Conservation (phyloP, 1,139 yeast genomes). For the Lodderomyces elongisporus region DNA sequence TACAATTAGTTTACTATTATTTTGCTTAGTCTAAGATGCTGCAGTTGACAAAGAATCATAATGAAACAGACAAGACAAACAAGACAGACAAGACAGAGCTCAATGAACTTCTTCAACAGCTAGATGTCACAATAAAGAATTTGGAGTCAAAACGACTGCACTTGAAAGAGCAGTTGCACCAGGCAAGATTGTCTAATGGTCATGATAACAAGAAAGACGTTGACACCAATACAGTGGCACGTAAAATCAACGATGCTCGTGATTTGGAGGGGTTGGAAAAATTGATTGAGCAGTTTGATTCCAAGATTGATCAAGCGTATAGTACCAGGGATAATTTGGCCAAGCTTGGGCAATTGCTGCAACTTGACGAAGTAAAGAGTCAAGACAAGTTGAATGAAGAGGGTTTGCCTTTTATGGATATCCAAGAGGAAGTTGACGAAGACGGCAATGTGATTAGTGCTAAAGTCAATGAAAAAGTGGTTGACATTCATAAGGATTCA, state of each 20-base stretch:
- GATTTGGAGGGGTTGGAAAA: no score
- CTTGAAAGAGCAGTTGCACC: slow-evolving; percentile 1
- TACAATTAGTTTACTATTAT: no score
- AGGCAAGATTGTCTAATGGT: not conserved
- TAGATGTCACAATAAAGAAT: slow-evolving; percentile 3
- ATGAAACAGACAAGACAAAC: no score
- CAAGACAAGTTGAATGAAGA: slow-evolving; percentile 27
- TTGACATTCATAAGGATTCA: not conserved
- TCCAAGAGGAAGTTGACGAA: slow-evolving; percentile 79
- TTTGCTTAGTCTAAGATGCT: no score
- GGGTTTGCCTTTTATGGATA: slow-evolving; percentile 67
- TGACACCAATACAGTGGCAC: not conserved
- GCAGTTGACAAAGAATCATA: no score
- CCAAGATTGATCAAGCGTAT: slow-evolving; percentile 42
- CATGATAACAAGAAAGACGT: not conserved
- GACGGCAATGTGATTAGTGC: slow-evolving; percentile 58
- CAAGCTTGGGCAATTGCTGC: slow-evolving; percentile 19
- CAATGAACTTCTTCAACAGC: slow-evolving; percentile 3
- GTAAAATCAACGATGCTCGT: slow-evolving; percentile 28
- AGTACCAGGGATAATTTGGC: slow-evolving; percentile 29
- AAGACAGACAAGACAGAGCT: slow-evolving; percentile 3
- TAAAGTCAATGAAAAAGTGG: slow-evolving; percentile 21
- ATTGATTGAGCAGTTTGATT: slow-evolving; percentile 34
- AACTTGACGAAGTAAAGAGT: slow-evolving; percentile 2
- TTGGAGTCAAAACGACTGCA: slow-evolving; percentile 3